Percentiles rank a stretch among this genome's conserved stretches.
phyloP scores from a whole-genome alignment of 2,329 filamentous ascomycete genomes.

The Sporothrix luriei region DNA sequence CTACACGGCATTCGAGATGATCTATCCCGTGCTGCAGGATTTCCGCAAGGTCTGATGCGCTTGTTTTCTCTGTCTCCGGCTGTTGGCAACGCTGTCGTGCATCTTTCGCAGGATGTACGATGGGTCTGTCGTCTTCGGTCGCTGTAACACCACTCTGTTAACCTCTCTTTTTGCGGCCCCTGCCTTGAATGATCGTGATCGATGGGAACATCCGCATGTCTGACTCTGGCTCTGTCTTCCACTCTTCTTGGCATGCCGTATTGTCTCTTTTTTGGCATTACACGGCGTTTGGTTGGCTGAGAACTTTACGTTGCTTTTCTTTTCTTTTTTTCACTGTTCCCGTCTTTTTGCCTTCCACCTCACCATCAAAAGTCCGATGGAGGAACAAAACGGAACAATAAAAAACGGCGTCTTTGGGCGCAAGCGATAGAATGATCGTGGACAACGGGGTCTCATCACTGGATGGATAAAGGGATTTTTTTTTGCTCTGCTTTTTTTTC shows the following conservation, averaged over 20 bases:
- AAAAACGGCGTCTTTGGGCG: conserved; percentile 28
- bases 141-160: conserved; percentile 33
- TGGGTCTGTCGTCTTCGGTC: background rate
- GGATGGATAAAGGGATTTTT: conserved; percentile 26
- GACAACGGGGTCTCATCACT: conserved; percentile 30
- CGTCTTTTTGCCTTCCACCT: background rate
- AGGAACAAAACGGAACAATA: conserved; percentile 16
- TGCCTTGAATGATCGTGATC: background rate
- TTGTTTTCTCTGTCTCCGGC: background rate
- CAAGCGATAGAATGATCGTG: conserved; percentile 30
- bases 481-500: conserved; percentile 12
- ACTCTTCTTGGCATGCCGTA: background rate
- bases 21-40: conserved; percentile 83
- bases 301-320: background rate
- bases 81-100: background rate
- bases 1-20: conserved; percentile 94
- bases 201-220: background rate
- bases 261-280: conserved; percentile 26
- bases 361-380: conserved; percentile 14
- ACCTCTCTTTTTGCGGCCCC: background rate
- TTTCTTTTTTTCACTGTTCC: background rate
- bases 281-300: conserved; percentile 13
- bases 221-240: background rate
- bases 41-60: conserved; percentile 29
- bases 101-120: background rate